phyloP scores from a whole-genome alignment of 148 eudicot species.

The Bassia scoparia region DNA sequence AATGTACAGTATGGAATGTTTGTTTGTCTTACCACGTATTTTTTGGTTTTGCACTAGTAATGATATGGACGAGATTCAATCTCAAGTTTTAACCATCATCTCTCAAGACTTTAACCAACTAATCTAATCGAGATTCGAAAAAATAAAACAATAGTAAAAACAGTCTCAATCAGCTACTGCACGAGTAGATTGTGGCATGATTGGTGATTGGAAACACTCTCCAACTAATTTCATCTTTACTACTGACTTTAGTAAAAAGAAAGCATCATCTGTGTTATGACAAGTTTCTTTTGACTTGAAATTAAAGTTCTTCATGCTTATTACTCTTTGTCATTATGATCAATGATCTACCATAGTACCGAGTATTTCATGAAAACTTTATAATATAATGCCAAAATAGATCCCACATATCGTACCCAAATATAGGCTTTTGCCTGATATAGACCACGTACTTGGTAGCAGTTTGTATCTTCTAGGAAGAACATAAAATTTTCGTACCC shows the following conservation, averaged over 20 bases:
- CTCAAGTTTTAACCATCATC: too few species aligned
- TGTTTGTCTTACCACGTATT: conserved; percentile 25
- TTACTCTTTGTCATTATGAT: conserved; percentile 9
- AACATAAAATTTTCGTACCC: too few species aligned
- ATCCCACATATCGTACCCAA: too few species aligned
- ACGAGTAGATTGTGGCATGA: conserved; percentile 32
- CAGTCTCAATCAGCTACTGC: conserved; percentile 10
- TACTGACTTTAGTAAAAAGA: conserved; percentile 24
- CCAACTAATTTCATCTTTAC: background rate
- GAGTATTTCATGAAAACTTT: too few species aligned
- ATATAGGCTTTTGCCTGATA: too few species aligned
- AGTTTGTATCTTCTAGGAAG: too few species aligned
- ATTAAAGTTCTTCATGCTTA: conserved; percentile 1
- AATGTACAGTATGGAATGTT: conserved; percentile 43
- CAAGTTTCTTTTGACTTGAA: conserved; percentile 13
- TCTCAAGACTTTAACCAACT: too few species aligned
- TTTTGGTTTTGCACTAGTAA: too few species aligned
- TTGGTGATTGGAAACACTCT: conserved; percentile 22
- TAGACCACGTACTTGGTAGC: too few species aligned
- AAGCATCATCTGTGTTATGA: conserved; percentile 9
- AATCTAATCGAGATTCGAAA: too few species aligned
- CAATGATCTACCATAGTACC: background rate
- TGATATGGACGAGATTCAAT: too few species aligned
- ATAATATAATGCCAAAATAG: too few species aligned
- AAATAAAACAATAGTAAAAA: background rate